Base-by-base conservation (phyloP, 768 basidiomycete genomes). In the Lactarius evosmus region DNA sequence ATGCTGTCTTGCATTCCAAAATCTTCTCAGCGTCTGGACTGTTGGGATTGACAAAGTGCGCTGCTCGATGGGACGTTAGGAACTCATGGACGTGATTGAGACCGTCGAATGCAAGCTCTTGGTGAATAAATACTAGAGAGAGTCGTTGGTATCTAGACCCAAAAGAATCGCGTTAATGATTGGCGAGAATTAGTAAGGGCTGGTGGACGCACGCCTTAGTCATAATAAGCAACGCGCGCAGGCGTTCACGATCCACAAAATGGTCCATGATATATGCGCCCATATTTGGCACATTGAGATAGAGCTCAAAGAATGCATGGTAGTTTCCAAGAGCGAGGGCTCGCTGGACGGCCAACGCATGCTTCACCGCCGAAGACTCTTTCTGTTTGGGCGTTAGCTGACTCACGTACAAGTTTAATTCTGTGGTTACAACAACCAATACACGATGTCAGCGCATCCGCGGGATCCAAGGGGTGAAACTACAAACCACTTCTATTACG, bases 251-350 rank as follows among this genome's bases (percentile, higher is more conserved):
- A 71, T 87, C 85, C 71, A 98, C 89, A 74, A 98, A 98, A 75
- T 98, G 95, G 76, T 98, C 97, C 93, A 99, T 97, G 72, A 99
- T 94, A 75, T 98, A 98, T 59, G 85, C 95, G 41, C 94, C 93
- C 97, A 98, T 98, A 72, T 96, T 95, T 30, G 95, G 94, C 50
- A 93, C 93, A 59, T 80, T 80, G 70, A 83, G 70, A 76, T 92
- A 98, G 62, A 94, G 77, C 60, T 85, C 84, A 78, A 98, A 98
- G 69, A 99, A 82, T 46, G 86, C 83, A 75, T 94, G 92, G 76
- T 98, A 99, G 74, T 98, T 99, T 72, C 91, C 91, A 77, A 91
- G 91, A 52, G 95, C 85, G 63, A 95, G 76, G 22, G 95, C 91
- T 58, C 89, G 87, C 73, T 95, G 94, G 62, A 98, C 95, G 58